These are phyloP conservation scores for Lichtheimia hyalospora DNA, from an alignment of 371 early-diverging fungal species.

Conservation along the genomic window DNA sequence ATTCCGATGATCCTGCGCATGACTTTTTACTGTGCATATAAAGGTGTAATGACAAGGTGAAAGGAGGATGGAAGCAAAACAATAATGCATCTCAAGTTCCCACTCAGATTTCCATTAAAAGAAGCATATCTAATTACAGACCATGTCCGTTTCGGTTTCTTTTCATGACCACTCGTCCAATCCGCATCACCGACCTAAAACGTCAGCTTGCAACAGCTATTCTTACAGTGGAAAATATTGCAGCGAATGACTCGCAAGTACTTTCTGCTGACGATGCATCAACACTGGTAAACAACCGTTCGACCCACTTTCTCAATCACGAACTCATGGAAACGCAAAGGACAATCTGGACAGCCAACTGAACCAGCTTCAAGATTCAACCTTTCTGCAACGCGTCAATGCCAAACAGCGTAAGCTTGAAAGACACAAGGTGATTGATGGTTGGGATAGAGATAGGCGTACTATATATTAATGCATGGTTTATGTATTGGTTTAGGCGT, in stretches of 20 bases:
- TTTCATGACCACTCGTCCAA: neutral
- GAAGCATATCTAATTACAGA: no score
- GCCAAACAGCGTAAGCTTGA: constrained; percentile 3
- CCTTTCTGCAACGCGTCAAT: neutral
- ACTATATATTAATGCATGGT: neutral
- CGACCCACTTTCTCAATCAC: neutral
- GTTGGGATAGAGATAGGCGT: neutral
- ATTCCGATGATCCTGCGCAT: no score
- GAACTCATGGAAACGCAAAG: neutral
- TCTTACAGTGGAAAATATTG: neutral
- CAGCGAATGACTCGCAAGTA: no score
- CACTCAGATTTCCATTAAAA: no score
- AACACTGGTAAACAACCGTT: neutral
- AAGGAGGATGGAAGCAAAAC: no score
- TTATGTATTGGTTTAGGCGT: neutral
- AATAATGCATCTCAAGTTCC: no score
- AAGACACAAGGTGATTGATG: constrained; percentile 7
- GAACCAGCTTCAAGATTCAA: neutral
- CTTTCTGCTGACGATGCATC: neutral
- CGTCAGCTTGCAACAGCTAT: neutral
- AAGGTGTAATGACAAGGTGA: no score
- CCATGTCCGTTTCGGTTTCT: no score
- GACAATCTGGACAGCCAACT: neutral
- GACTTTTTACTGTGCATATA: no score
- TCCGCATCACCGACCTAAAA: constrained; percentile 2